Conservation (phyloP, 768 basidiomycete species). For the Xerocomus spinulosus region DNA sequence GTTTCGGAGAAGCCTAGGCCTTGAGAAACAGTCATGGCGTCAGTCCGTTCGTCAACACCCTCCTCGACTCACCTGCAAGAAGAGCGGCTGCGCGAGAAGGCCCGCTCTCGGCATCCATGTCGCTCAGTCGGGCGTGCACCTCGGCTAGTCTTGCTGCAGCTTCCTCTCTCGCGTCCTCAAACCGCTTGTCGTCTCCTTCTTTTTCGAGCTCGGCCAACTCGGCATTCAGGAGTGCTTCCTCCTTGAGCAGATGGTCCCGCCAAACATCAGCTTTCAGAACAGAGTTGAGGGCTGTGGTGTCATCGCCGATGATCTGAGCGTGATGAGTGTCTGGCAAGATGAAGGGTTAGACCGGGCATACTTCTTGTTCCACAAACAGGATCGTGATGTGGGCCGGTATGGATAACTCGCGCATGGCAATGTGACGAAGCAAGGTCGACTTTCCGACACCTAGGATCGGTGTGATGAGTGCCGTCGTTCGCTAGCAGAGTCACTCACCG, state of each 20-base stretch:
- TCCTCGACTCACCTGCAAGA: constrained; percentile 59
- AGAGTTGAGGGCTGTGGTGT: constrained; percentile 86
- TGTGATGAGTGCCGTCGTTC: background rate
- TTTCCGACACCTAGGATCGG: constrained; percentile 75
- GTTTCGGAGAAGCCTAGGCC: constrained; percentile 88
- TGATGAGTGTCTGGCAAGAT: background rate
- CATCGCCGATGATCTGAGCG: constrained; percentile 82
- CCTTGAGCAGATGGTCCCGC: constrained; percentile 86
- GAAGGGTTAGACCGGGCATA: constrained; percentile 24
- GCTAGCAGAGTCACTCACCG: constrained; percentile 35
- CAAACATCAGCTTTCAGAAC: constrained; percentile 99
- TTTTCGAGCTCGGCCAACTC: constrained; percentile 65
- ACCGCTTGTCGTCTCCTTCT: constrained; percentile 72
- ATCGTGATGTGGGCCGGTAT: constrained; percentile 95
- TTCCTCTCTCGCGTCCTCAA: constrained; percentile 84
- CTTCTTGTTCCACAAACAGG: constrained; percentile 98
- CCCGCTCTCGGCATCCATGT: constrained; percentile 97
- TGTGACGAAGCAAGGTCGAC: constrained; percentile 90
- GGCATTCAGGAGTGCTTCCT: constrained; percentile 72
- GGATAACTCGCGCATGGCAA: constrained; percentile 91
- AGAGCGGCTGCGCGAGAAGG: constrained; percentile 90
- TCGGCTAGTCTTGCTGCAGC: constrained; percentile 77
- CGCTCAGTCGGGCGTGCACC: constrained; percentile 85
- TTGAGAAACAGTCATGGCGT: constrained; percentile 23
- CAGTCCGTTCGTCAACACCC: background rate